phyloP scores from a whole-genome alignment of 2,329 filamentous ascomycete genomes.

The Arthrobotrys sphaeroides region DNA sequence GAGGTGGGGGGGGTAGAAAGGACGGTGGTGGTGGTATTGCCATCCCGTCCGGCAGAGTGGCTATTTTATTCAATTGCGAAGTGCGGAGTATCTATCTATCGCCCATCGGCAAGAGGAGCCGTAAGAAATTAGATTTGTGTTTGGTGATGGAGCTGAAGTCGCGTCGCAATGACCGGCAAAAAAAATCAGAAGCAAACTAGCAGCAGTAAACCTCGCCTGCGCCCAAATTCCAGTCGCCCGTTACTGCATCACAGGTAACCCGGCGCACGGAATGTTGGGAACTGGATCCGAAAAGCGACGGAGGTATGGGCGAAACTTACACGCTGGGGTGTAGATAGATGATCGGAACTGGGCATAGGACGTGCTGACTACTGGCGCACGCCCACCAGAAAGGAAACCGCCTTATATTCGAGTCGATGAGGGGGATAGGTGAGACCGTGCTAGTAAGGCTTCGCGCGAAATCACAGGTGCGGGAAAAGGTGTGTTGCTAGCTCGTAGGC shows the following conservation, averaged over 20 bases:
- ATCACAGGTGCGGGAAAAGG: no score
- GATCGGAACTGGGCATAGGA: conserved; percentile 39
- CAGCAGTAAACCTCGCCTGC: not conserved
- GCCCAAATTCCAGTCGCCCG: not conserved
- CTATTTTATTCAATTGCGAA: conserved; percentile 45
- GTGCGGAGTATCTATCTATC: conserved; percentile 36
- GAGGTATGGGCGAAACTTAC: conserved; percentile 25
- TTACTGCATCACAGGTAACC: not conserved
- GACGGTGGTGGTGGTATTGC: conserved; percentile 34
- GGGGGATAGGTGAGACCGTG: conserved; percentile 33
- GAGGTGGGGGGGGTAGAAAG: conserved; percentile 45
- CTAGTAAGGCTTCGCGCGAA: no score
- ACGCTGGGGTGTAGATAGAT: conserved; percentile 50
- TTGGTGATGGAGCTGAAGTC: conserved; percentile 1
- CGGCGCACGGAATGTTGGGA: conserved; percentile 11
- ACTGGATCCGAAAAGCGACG: conserved; percentile 40
- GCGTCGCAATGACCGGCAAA: not conserved
- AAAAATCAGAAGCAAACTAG: not conserved
- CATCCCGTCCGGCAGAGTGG: conserved; percentile 40
- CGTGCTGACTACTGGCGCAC: conserved; percentile 57
- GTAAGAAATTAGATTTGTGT: not conserved
- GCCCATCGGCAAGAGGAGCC: not conserved
- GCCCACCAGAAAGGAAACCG: conserved; percentile 59
- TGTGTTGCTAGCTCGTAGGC: not conserved
- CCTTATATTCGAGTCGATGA: conserved; percentile 20